phyloP scores from a whole-genome alignment of 2,329 filamentous ascomycete species.

The Sporothrix variecibatus region DNA sequence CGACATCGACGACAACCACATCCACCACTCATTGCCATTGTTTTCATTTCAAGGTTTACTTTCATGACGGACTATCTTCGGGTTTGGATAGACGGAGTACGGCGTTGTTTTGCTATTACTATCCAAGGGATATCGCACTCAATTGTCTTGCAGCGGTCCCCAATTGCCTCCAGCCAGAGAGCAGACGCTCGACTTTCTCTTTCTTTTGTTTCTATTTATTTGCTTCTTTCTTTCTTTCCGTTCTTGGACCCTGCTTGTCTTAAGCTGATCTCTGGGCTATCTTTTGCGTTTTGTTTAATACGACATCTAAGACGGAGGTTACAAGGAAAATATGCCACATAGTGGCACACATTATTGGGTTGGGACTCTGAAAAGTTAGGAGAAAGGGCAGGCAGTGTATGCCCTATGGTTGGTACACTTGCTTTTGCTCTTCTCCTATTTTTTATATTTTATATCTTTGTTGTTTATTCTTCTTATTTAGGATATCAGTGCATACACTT shows the following conservation, averaged over 20 bases:
- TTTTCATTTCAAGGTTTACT: neutral
- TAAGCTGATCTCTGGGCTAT: neutral
- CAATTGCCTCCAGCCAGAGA: neutral
- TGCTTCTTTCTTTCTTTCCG: neutral
- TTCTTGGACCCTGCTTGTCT: neutral
- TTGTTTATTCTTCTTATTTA: neutral
- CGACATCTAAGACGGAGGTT: slow-evolving; percentile 6
- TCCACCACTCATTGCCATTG: neutral
- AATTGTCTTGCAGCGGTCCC: neutral
- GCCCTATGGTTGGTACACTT: neutral
- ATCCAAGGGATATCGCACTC: neutral
- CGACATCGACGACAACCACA: neutral
- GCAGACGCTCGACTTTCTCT: neutral
- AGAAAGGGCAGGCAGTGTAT: too few relatives aligned
- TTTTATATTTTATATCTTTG: neutral
- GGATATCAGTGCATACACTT: neutral
- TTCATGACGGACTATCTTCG: slow-evolving; percentile 24
- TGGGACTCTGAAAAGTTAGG: slow-evolving; percentile 1
- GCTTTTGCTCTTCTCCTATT: neutral
- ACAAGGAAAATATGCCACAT: neutral
- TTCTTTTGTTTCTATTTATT: neutral
- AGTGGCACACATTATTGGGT: neutral
- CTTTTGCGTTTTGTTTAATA: neutral
- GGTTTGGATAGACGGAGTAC: slow-evolving; percentile 27
- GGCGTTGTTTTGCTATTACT: slow-evolving; percentile 22